phyloP scores from a whole-genome alignment of 768 basidiomycete genomes.

The Mycena alexandri region DNA sequence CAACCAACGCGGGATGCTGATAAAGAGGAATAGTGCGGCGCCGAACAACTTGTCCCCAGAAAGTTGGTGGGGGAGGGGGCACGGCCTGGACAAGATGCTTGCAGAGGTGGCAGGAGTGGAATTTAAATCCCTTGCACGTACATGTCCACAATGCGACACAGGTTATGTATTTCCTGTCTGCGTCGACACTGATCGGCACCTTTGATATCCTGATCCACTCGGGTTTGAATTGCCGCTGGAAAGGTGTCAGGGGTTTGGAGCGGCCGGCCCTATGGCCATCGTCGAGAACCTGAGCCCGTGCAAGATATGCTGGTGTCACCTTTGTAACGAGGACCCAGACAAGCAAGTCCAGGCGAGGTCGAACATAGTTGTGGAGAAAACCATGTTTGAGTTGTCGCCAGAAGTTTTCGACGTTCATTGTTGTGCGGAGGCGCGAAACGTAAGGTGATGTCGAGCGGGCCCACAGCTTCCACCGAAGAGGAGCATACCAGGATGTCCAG shows the following conservation, averaged over 20 bases:
- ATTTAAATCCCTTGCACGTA: slow-evolving; percentile 46
- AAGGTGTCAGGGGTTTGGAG: slow-evolving; percentile 40
- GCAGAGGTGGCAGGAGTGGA: slow-evolving; percentile 45
- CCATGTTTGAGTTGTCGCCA: slow-evolving; percentile 39
- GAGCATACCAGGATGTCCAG: slow-evolving; percentile 43
- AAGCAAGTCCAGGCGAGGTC: slow-evolving; percentile 38
- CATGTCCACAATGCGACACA: slow-evolving; percentile 43
- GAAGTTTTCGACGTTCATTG: no score
- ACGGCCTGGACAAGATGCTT: slow-evolving; percentile 51
- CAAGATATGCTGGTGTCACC: slow-evolving; percentile 43
- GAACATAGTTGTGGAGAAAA: slow-evolving; percentile 35
- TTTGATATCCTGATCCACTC: slow-evolving; percentile 39
- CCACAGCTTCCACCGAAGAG: slow-evolving; percentile 40
- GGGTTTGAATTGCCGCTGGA: slow-evolving; percentile 44
- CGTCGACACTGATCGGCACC: slow-evolving; percentile 11
- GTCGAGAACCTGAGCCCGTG: slow-evolving; percentile 31
- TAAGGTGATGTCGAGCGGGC: slow-evolving; percentile 34
- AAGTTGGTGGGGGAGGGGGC: slow-evolving; percentile 22
- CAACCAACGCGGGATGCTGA: slow-evolving; percentile 31
- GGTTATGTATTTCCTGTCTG: slow-evolving; percentile 36
- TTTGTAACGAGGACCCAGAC: slow-evolving; percentile 46
- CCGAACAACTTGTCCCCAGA: slow-evolving; percentile 39
- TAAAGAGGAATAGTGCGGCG: slow-evolving; percentile 42
- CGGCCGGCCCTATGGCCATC: slow-evolving; percentile 38
- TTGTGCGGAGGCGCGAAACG: slow-evolving; percentile 38